Evolutionary conservation across 2,329 filamentous ascomycete genomes (phyloP), one percentile per base, ranked within the genome.

Genomic region (Botrytis galanthina): DNA sequence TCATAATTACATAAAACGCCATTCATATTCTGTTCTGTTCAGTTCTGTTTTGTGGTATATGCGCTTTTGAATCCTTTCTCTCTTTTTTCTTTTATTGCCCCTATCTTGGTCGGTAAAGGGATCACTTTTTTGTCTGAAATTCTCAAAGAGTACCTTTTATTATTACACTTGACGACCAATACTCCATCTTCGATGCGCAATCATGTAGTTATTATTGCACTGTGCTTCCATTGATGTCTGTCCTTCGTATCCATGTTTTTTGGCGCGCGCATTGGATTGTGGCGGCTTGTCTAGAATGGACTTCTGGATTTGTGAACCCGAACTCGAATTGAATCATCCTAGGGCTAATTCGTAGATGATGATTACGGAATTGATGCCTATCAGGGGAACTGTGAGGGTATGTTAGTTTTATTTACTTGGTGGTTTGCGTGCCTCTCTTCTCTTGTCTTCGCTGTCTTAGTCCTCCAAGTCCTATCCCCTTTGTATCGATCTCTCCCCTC

Each of bases 301-400:
- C 26, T 18, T 71, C 22, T n/a, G 22, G n/a, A 18, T 32, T 62
- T 60, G 7, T 29, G 20, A 6, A 22, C 26, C 32, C 22, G 6
- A 22, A 29, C 12, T 42, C 14, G n/a, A 8, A 32, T 20, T 26
- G 26, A 26, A 48, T 75, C 70, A 95, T 73, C 93, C 93, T 42
- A 95, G 85, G 64, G 94, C 86, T 59, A 96, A 85, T 83, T 94
- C 92, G 83, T 95, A 97, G 74, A 94, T 82, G 80, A 97, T 96
- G 77, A 97, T 91, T 77, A 95, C 82, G 9, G 91, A 90, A 82
- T 97, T 97, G 80, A 95, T 89, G 75, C 90, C 88, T 83, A 97
- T 97, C 76, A 97, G 84, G 22, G 94, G 94, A 86, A 95, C 93
- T 96, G 78, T 73, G 62, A n/a, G 20, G 20, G 18, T 35, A 3